Conservation (phyloP, 768 basidiomycete species). For the Leucocoprinus birnbaumii region DNA sequence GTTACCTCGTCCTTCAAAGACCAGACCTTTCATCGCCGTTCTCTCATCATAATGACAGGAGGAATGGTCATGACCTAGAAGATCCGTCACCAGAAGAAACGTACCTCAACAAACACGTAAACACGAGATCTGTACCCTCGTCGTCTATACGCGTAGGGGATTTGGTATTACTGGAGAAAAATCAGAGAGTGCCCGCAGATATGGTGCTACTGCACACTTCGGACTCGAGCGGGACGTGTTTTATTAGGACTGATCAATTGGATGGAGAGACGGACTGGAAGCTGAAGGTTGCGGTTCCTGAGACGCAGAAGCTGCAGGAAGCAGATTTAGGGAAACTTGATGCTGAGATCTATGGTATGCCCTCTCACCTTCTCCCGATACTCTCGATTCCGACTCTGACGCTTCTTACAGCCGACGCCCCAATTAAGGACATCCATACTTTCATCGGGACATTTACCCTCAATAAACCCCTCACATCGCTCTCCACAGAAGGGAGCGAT, state of each 20-base stretch:
- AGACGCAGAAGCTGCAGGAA: constrained; percentile 71
- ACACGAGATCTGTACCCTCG: constrained; percentile 79
- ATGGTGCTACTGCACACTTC: constrained; percentile 85
- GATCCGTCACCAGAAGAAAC: constrained; percentile 34
- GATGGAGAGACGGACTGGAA: constrained; percentile 99
- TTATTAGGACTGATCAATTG: constrained; percentile 95
- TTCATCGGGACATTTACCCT: constrained; percentile 92
- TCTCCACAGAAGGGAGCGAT: constrained; percentile 19
- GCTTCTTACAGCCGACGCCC: constrained; percentile 73
- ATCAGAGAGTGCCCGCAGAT: constrained; percentile 95
- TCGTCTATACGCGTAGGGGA: constrained; percentile 90
- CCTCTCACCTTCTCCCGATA: background rate
- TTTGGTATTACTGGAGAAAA: constrained; percentile 90
- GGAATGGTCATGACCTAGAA: constrained; percentile 14
- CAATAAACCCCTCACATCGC: constrained; percentile 40
- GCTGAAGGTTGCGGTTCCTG: constrained; percentile 82
- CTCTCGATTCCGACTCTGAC: background rate
- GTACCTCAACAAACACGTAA: constrained; percentile 44
- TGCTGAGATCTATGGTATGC: constrained; percentile 86
- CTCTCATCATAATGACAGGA: background rate
- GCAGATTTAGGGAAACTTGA: constrained; percentile 60
- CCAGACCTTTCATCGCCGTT: constrained; percentile 17
- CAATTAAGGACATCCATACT: constrained; percentile 94
- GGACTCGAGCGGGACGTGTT: constrained; percentile 90
- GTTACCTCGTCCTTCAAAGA: constrained; percentile 79